These are phyloP conservation scores for Dictyostelium brefeldianum DNA, from an alignment of 78 protist species.

Conservation along the genomic window DNA sequence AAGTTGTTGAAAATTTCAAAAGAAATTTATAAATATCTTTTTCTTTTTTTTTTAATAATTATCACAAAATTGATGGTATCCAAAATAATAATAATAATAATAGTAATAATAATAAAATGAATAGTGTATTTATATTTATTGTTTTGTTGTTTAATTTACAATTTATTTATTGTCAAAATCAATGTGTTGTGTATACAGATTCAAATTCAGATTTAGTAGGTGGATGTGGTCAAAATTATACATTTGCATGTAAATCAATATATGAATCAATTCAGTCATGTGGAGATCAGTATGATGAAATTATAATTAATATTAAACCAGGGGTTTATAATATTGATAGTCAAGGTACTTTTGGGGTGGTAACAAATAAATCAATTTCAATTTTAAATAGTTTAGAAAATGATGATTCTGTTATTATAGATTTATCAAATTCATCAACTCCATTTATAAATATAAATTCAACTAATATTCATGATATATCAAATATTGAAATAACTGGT, in stretches of 20 bases:
- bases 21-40: too few species aligned
- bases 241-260: background rate
- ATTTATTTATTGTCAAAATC: too few species aligned
- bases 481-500: background rate
- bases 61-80: too few species aligned
- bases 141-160: too few species aligned
- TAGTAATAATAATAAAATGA: too few species aligned
- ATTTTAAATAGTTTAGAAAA: background rate
- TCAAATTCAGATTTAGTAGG: background rate
- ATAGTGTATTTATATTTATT: too few species aligned
- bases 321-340: background rate
- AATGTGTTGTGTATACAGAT: background rate
- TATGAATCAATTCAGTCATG: background rate
- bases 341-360: background rate
- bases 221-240: background rate
- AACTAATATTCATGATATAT: background rate
- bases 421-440: background rate
- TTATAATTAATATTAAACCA: background rate
- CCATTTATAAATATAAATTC: slow-evolving; percentile 9
- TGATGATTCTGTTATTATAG: background rate
- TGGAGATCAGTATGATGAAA: background rate
- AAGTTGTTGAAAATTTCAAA: too few species aligned
- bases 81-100: too few species aligned
- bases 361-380: background rate
- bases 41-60: too few species aligned